These are phyloP conservation scores for Argentina anserina DNA, from an alignment of 306 rosid genomes.

Conservation along the genomic window DNA sequence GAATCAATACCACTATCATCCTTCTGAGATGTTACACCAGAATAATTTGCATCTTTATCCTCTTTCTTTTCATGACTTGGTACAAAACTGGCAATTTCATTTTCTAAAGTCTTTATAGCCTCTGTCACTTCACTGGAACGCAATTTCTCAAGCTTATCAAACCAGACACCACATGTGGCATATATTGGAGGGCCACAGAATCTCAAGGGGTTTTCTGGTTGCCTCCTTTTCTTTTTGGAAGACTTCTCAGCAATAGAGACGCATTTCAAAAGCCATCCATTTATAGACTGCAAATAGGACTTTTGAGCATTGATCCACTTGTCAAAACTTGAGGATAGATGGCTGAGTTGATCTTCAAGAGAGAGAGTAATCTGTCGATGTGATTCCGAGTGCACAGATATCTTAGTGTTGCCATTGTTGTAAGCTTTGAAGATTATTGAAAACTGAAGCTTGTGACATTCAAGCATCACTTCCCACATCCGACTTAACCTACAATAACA, in stretches of 20 bases:
- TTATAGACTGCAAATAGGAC: conserved; percentile 60
- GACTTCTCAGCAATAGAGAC: conserved; percentile 43
- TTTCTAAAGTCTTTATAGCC: conserved; percentile 56
- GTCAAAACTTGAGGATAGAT: conserved; percentile 53
- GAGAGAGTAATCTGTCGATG: conserved; percentile 52
- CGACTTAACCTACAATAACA: conserved; percentile 56
- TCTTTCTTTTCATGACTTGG: conserved; percentile 72
- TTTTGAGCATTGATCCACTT: conserved; percentile 86
- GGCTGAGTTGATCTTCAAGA: conserved; percentile 69
- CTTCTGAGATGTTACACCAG: conserved; percentile 37
- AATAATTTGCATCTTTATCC: conserved; percentile 37
- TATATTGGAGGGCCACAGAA: conserved; percentile 67
- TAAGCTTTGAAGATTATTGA: conserved; percentile 57
- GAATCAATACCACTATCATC: conserved; percentile 42
- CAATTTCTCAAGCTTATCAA: conserved; percentile 37
- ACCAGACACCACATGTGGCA: conserved; percentile 56
- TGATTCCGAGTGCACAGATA: conserved; percentile 58
- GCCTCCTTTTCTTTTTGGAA: conserved; percentile 49
- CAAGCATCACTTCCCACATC: conserved; percentile 92
- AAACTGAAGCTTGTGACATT: conserved; percentile 79
- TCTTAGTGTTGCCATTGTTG: conserved; percentile 46
- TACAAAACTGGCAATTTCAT: conserved; percentile 52
- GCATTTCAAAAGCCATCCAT: conserved; percentile 78
- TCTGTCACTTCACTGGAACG: conserved; percentile 54
- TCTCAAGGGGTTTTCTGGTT: conserved; percentile 20